Evolutionary conservation across 2,329 filamentous ascomycete genomes (phyloP), one percentile per base, ranked within the genome.

Genomic region (Ophiocordyceps camponoti-leonardi): DNA sequence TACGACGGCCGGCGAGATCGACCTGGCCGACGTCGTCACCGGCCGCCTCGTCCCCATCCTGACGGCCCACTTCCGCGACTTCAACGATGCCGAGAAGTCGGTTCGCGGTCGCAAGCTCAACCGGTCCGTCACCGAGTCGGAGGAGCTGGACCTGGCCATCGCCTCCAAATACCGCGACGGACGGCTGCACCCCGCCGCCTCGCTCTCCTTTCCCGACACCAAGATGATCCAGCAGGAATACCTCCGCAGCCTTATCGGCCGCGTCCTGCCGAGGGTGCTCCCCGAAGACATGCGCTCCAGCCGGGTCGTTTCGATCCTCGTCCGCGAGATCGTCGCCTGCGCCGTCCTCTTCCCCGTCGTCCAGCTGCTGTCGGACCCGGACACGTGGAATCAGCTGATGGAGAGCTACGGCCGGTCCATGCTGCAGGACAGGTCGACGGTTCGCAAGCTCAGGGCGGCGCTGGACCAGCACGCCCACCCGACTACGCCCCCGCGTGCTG

Each of bases 371-470:
- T 77, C 85, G 6, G 90, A 98, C 53, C 88, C 93, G 1, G 93
- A 98, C 65, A 94, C 83, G 10, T 98, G 90, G 90, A 96, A 98
- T 56, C 88, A 95, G 61, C 64, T 94, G 48, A 86, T 96, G 72
- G 90, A 96, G 62, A 88, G 81, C 46, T 86, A 81, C 62, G 83
- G 87, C 18, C 80, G 85, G 44, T 82, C 83, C 23, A 82, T 94
- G 67, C 71, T 98, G 40, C 92, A 96, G 61, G 93, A 98, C 60
- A 79, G 93, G 35, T 96, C 94, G 50, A 95, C 88, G 0, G 90
- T 98, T 37, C 81, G 85, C 47, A 94, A 87, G 60, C 74, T 98
- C 45, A 80, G 92, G 46, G 90, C 87, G 37, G 92, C 90, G 10
- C 68, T 98, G 44, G 92, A 98, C 61, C 80, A 96, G 59, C 92